Base-by-base conservation (phyloP, 2,329 filamentous ascomycete genomes). In the Aurifilum marmelostoma region DNA sequence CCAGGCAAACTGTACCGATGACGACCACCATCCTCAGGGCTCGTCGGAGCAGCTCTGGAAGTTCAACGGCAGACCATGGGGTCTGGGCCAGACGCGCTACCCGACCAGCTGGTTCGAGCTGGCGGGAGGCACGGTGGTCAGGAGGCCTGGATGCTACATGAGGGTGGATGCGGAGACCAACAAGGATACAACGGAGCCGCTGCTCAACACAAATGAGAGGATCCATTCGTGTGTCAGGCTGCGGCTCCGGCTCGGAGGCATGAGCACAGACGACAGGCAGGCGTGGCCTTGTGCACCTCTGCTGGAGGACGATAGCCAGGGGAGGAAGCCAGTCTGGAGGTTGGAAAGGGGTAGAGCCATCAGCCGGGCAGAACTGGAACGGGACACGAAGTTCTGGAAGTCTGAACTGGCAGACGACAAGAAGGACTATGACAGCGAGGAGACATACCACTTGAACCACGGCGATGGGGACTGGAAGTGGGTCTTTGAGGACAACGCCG, bases 121-220 rank as follows among this genome's bases (percentile, higher is more conserved):
- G 16, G 66, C 74, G 27, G 75, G 74, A 2, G 77, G 77, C 21
- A 73, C 67, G 37, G 75, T 73, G 1, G 72, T 77, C 12, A 76
- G 78, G 18, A 73, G 72, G 14, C 81, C 81, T 3, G 81, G 80
- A 1, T 70, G 79, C 16, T 79, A 78, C 60, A 74, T 75, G 37
- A 75, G 80, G 27, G 75, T 79, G 11, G 77, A 82, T 72, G 77
- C 80, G 59, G 74, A 78, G 29, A 79, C 76, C 8, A 81, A 81
- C 65, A 67, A 74, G n/a, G 75, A 76, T 34, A 80, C 78, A 0
- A 69, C 73, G 14, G 73, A 79, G 65, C 78, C 78, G 7, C 74
- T 83, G 68, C 66, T 76, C 3, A 74, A 78, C 58, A 83, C 80
- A 0, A 75, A 76, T 67, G 81, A 83, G 73, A 73, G 79, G 21